Evolutionary conservation across 2,329 filamentous ascomycete species (phyloP).

Genomic region (Aspergillus pseudoglaucus): DNA sequence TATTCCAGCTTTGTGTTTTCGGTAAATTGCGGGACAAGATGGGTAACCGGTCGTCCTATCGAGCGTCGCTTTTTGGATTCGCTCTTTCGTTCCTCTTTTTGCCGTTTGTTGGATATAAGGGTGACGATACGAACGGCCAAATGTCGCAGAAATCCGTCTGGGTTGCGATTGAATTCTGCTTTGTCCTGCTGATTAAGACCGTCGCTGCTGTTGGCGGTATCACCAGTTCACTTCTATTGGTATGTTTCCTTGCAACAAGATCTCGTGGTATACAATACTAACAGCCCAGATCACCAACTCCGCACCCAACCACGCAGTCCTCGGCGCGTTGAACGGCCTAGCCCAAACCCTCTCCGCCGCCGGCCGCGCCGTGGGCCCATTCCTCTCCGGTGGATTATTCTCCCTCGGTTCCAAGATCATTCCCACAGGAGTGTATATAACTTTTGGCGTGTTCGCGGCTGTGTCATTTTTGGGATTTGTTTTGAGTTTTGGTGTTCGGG

Average conservation of each 20-base stretch:
- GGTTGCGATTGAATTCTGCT: conserved; percentile 74
- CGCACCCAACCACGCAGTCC: conserved; percentile 72
- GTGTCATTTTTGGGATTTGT: conserved; percentile 75
- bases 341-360: conserved; percentile 90
- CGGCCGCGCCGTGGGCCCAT: conserved; percentile 80
- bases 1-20: conserved; percentile 85
- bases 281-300: conserved; percentile 76
- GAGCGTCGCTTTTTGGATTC: conserved; percentile 69
- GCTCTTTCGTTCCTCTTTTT: conserved; percentile 77
- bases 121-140: conserved; percentile 50
- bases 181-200: conserved; percentile 79
- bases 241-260: conserved; percentile 38
- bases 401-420: conserved; percentile 66
- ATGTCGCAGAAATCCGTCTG: conserved; percentile 58
- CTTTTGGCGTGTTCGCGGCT: conserved; percentile 82
- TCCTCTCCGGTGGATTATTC: conserved; percentile 81
- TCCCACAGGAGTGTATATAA: conserved; percentile 75
- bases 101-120: conserved; percentile 79
- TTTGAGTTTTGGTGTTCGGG: conserved; percentile 70
- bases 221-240: conserved; percentile 80
- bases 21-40: conserved; percentile 68
- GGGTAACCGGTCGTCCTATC: conserved; percentile 81
- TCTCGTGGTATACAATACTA: not conserved
- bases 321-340: conserved; percentile 86
- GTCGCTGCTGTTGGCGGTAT: conserved; percentile 83